Percentiles rank a stretch among this genome's conserved stretches.
Conservation (phyloP, 176 grass and related monocot species). For the Rhynchospora breviuscula region DNA sequence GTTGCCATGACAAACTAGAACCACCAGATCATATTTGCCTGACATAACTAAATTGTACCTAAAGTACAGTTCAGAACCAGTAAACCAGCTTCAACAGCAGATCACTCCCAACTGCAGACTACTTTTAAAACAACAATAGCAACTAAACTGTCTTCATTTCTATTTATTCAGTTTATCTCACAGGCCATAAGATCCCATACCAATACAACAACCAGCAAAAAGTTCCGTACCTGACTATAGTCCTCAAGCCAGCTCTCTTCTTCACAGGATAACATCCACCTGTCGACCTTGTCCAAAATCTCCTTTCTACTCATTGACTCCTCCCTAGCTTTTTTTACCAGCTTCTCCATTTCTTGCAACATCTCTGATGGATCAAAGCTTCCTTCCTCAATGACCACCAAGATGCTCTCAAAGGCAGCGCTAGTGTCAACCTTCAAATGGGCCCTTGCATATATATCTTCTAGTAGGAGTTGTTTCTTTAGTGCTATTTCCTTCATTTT, state of each 20-base stretch:
- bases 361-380: constrained; percentile 73
- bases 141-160: not conserved
- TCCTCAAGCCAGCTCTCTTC: constrained; percentile 99
- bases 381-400: constrained; percentile 65
- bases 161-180: not conserved
- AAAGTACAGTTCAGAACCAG: not conserved
- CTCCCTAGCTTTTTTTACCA: constrained; percentile 82
- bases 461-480: constrained; percentile 78
- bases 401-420: constrained; percentile 64
- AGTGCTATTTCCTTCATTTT: constrained; percentile 96
- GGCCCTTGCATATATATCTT: constrained; percentile 76
- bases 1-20: not conserved
- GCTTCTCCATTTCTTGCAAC: constrained; percentile 74
- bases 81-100: not conserved
- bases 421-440: constrained; percentile 57
- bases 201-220: not conserved
- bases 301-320: constrained; percentile 81
- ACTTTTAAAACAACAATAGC: not conserved
- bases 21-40: not conserved
- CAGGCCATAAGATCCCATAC: constrained; percentile 15
- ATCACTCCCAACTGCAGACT: not conserved
- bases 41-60: not conserved
- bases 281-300: constrained; percentile 85
- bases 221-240: constrained; percentile 65
- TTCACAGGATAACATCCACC: constrained; percentile 87